Base-by-base conservation (phyloP, 345 rosid genomes). In the Eucalyptus melliodora region DNA sequence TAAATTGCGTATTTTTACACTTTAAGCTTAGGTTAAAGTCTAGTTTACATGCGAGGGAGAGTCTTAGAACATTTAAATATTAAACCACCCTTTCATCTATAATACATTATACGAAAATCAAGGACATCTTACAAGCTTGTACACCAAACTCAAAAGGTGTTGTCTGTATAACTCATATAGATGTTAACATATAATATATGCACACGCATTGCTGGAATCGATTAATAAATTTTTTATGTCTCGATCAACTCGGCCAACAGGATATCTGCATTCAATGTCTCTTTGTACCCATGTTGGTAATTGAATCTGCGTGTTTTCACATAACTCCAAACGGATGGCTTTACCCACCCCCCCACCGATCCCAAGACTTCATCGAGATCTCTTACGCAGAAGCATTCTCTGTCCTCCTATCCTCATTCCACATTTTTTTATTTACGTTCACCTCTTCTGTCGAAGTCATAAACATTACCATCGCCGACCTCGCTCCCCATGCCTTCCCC, bases 221-320 rank as follows among this genome's bases (percentile, higher is more conserved):
- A 40, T 40, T 77, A 40, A 37, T 77, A 19, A 53, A 3, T 77
- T 10, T 60, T 24, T 53, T n/a, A 50, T 11, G 8, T 87, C 88
- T 55, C 26, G 44, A 31, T 7, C 67, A 87, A 51, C 62, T 55
- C 65, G 42, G 50, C 69, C 88, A 87, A 26, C 42, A 55, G 88
- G 65, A 87, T 87, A 87, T 87, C 69, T 87, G 88, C 88, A 55
- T 87, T 23, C 42, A 87, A 55, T 55, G 88, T 87, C 88, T 87
- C 62, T 60, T 34, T 77, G 85, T 77, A 77, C 85, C 85, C 85
- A 40, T 21, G 85, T 86, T 53, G 67, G 47, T 17, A 50, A 51
- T 55, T 53, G 88, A 23, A 53, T 87, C 88, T 87, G 65, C 60
- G 26, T 86, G 87, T 50, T 86, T 50, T 86, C 87, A 86, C 59